Percentiles rank a stretch among this genome's conserved stretches.
Conservation (phyloP, 2,329 filamentous ascomycete genomes). For the Grosmannia huntii region DNA sequence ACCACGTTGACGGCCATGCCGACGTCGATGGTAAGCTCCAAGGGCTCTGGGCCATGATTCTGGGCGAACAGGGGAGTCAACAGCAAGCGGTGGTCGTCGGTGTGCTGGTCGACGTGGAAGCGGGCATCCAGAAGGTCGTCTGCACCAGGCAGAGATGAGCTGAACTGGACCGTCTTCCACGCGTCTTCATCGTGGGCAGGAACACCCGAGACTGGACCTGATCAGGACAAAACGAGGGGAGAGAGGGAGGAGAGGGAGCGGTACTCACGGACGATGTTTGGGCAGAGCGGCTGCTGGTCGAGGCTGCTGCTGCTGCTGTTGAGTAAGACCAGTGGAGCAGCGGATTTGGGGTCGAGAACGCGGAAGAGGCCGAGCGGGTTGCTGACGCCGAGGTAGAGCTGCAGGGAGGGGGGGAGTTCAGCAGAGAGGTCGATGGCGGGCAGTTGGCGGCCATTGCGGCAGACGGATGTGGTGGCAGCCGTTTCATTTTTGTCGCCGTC, state of each 20-base stretch:
- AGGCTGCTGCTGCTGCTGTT: neutral
- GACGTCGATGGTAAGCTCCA: constrained; percentile 36
- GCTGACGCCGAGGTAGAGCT: constrained; percentile 52
- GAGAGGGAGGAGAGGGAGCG: neutral
- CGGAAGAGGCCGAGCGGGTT: constrained; percentile 57
- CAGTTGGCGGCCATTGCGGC: constrained; percentile 45
- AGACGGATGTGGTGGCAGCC: too few relatives aligned
- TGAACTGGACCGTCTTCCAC: constrained; percentile 47
- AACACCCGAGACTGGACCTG: constrained; percentile 32
- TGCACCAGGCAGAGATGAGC: constrained; percentile 31
- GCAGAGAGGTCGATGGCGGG: constrained; percentile 42
- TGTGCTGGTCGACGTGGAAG: neutral
- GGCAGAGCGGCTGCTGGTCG: constrained; percentile 12
- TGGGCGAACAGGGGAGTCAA: constrained; percentile 40
- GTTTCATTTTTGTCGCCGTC: too few relatives aligned
- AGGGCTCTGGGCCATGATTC: constrained; percentile 13
- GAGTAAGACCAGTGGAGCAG: neutral
- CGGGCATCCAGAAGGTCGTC: neutral
- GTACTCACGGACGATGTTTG: constrained; percentile 53
- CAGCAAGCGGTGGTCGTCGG: constrained; percentile 36
- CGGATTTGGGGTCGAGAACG: constrained; percentile 37
- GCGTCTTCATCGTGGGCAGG: constrained; percentile 54
- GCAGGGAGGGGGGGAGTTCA: constrained; percentile 50
- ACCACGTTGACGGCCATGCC: constrained; percentile 42
- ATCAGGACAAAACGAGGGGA: neutral